phyloP scores from a whole-genome alignment of 768 basidiomycete genomes.

The Cystobasidiopsis lactophilus region DNA sequence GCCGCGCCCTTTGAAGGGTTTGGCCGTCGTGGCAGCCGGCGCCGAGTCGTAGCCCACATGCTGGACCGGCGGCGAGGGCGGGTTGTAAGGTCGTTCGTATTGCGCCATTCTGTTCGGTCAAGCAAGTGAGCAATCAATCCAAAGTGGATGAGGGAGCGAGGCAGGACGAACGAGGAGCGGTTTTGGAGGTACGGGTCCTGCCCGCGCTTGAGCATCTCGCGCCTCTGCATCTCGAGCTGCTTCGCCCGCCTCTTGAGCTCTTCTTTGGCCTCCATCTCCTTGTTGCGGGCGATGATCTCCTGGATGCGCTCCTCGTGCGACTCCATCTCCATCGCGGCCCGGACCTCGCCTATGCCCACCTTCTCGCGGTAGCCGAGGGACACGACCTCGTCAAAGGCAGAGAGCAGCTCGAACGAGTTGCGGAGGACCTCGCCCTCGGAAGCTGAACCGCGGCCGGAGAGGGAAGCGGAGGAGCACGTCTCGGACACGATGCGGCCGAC shows the following conservation, averaged over 20 bases:
- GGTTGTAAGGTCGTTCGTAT: conserved; percentile 10
- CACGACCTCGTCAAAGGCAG: conserved; percentile 91
- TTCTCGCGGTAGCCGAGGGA: conserved; percentile 45
- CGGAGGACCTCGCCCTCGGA: conserved; percentile 75
- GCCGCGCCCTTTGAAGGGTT: conserved; percentile 68
- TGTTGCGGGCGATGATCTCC: conserved; percentile 96
- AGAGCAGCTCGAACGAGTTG: conserved; percentile 77
- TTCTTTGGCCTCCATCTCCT: conserved; percentile 97
- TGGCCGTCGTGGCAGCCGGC: conserved; percentile 2
- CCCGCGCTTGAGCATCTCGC: conserved; percentile 66
- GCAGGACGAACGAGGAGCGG: conserved; percentile 4
- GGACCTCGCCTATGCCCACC: conserved; percentile 29
- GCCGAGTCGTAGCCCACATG: conserved; percentile 1
- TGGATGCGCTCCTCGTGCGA: conserved; percentile 48
- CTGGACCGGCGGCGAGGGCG: conserved; percentile 3
- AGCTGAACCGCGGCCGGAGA: conserved; percentile 30
- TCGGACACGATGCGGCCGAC: conserved; percentile 85
- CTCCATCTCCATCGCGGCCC: conserved; percentile 31
- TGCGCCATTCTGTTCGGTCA: neutral
- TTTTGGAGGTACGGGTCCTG: conserved; percentile 21
- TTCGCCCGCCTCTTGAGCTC: conserved; percentile 94
- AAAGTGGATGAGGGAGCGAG: neutral
- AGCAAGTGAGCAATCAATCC: neutral
- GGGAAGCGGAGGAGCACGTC: conserved; percentile 32
- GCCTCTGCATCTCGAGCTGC: conserved; percentile 89